These are phyloP conservation scores for Rhizopogon sp. DNA, from an alignment of 768 basidiomycete species.

Conservation along the genomic window DNA sequence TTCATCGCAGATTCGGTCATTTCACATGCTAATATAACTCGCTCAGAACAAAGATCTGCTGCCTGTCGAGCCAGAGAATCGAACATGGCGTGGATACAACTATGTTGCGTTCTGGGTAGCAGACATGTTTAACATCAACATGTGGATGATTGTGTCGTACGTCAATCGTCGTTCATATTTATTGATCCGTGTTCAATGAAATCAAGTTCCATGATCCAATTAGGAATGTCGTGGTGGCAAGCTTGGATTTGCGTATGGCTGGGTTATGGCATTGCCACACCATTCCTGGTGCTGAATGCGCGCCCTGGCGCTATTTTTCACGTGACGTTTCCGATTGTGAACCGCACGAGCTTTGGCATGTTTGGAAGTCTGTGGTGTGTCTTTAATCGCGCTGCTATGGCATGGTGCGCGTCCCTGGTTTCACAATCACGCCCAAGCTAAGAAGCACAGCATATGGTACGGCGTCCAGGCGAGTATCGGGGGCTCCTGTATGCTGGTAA, in stretches of 20 bases:
- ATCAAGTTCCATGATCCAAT: constrained; percentile 53
- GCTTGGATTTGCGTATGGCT: constrained; percentile 80
- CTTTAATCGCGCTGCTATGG: constrained; percentile 71
- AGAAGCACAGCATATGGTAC: constrained; percentile 56
- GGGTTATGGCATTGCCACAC: constrained; percentile 53
- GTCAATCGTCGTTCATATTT: background rate
- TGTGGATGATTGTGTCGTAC: constrained; percentile 71
- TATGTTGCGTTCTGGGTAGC: constrained; percentile 77
- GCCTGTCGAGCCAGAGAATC: constrained; percentile 59
- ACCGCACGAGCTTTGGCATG: constrained; percentile 71
- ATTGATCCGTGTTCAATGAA: background rate
- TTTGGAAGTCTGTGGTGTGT: constrained; percentile 79
- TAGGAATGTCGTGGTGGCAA: constrained; percentile 79
- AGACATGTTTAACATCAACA: constrained; percentile 76
- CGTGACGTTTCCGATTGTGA: constrained; percentile 71
- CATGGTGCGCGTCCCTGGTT: constrained; percentile 44
- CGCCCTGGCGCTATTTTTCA: constrained; percentile 75
- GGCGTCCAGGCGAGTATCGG: constrained; percentile 81
- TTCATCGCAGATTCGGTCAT: constrained; percentile 1
- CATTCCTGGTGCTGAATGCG: constrained; percentile 74
- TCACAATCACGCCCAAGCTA: constrained; percentile 11
- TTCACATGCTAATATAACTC: background rate
- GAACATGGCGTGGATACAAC: constrained; percentile 63
- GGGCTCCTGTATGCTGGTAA: constrained; percentile 70
- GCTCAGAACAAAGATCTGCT: constrained; percentile 64